Percentiles rank a stretch among this genome's conserved stretches.
These are phyloP conservation scores for Colletotrichum sp. DNA, from an alignment of 2,329 filamentous ascomycete species.

Conservation along the genomic window DNA sequence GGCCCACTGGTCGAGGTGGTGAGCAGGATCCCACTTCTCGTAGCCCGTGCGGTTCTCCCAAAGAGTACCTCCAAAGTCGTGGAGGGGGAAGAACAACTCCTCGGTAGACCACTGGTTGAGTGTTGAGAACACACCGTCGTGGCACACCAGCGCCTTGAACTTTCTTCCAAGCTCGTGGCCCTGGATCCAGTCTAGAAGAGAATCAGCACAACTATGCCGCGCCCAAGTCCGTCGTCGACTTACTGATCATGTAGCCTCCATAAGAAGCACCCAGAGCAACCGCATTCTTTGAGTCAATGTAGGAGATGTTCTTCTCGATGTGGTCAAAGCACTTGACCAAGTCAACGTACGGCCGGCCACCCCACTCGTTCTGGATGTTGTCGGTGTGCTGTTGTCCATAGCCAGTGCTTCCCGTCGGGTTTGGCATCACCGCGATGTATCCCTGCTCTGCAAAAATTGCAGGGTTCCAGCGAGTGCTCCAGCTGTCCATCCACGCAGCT, in stretches of 20 bases:
- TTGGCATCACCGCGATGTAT: constrained; percentile 81
- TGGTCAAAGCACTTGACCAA: constrained; percentile 79
- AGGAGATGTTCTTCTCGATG: constrained; percentile 67
- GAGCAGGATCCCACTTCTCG: constrained; percentile 72
- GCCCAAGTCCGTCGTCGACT: constrained; percentile 22
- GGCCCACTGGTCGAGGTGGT: constrained; percentile 71
- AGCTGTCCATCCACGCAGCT: constrained; percentile 74
- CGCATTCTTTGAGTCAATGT: constrained; percentile 70
- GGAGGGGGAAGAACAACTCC: constrained; percentile 73
- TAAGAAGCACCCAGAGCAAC: constrained; percentile 79
- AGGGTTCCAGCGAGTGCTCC: constrained; percentile 86
- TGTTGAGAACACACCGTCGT: constrained; percentile 84
- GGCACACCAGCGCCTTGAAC: constrained; percentile 87
- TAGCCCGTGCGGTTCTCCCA: constrained; percentile 68
- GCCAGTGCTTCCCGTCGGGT: constrained; percentile 82
- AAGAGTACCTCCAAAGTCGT: constrained; percentile 67
- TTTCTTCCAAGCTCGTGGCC: constrained; percentile 80
- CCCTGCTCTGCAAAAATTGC: constrained; percentile 87
- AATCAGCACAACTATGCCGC: constrained; percentile 22
- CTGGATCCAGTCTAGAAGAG: constrained; percentile 79
- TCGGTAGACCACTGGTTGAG: constrained; percentile 68
- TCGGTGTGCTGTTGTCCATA: constrained; percentile 81
- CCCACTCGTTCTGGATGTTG: constrained; percentile 82
- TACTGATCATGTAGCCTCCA: constrained; percentile 77
- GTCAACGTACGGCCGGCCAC: constrained; percentile 82